Conservation (phyloP, 441 rosid genomes). For the Jatropha multifida region DNA sequence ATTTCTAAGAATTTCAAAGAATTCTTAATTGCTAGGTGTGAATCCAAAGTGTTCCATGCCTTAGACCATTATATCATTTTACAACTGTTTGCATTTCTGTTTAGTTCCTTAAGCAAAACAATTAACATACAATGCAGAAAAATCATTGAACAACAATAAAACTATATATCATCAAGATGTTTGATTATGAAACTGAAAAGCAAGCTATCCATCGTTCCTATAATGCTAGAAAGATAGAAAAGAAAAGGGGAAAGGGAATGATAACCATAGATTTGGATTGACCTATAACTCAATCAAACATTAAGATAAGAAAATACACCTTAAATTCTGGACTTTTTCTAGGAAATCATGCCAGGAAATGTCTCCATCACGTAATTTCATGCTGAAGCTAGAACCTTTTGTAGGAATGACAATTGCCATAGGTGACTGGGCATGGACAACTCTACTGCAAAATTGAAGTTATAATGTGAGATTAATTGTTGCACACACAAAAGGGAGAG, state of each 20-base stretch:
- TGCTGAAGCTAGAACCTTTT: constrained; percentile 45
- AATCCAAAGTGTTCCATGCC: background rate
- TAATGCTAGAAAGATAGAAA: background rate
- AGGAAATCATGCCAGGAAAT: constrained; percentile 75
- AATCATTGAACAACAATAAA: background rate
- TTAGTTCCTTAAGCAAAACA: background rate
- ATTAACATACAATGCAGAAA: background rate
- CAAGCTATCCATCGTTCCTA: background rate
- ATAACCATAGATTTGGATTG: constrained; percentile 9
- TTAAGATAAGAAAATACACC: constrained; percentile 35
- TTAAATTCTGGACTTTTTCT: constrained; percentile 48
- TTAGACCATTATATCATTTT: background rate
- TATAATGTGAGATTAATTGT: constrained; percentile 31
- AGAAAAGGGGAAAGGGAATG: background rate
- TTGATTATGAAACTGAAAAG: background rate
- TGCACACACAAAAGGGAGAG: background rate
- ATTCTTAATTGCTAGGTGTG: background rate
- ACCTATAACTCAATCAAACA: background rate
- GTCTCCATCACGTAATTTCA: constrained; percentile 70
- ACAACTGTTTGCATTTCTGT: too few species aligned
- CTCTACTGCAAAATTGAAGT: constrained; percentile 68
- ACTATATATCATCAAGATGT: background rate
- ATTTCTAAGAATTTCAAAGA: background rate
- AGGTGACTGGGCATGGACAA: constrained; percentile 84
- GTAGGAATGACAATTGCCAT: constrained; percentile 71